phyloP scores from a whole-genome alignment of 768 basidiomycete genomes.

The Russula dissimulans region DNA sequence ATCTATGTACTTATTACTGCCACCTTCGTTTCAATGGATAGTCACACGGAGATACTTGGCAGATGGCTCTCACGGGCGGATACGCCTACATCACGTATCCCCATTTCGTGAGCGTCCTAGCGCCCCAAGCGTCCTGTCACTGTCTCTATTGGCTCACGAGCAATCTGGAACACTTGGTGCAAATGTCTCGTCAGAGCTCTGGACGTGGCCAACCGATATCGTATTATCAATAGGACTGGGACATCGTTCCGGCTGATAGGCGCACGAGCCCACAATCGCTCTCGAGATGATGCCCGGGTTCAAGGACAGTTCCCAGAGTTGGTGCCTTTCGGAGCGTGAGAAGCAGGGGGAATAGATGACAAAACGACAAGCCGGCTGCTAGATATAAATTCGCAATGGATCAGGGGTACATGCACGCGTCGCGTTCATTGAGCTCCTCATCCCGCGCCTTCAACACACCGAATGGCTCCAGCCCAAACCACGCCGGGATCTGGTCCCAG shows the following conservation, averaged over 20 bases:
- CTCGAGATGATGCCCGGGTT: too few species aligned
- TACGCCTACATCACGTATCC: not conserved
- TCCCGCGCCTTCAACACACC: slow-evolving; percentile 11
- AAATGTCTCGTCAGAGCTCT: too few species aligned
- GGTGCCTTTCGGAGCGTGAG: too few species aligned
- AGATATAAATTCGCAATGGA: too few species aligned
- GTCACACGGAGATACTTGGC: not conserved
- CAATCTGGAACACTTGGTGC: not conserved
- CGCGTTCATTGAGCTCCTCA: slow-evolving; percentile 15
- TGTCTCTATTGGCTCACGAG: not conserved
- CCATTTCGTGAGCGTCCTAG: not conserved
- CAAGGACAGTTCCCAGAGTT: too few species aligned
- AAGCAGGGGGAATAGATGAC: not conserved
- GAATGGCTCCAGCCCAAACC: slow-evolving; percentile 35
- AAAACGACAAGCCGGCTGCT: not conserved
- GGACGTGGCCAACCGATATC: too few species aligned
- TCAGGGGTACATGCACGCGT: slow-evolving; percentile 1
- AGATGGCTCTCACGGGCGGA: not conserved
- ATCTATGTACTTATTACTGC: slow-evolving; percentile 9
- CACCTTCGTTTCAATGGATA: not conserved
- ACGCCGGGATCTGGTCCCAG: slow-evolving; percentile 51
- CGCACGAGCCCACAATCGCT: not conserved
- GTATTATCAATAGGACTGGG: too few species aligned
- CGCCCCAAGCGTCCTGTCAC: too few species aligned
- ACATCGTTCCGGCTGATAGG: too few species aligned